Percentiles rank a stretch among this genome's conserved stretches.
phyloP scores from a whole-genome alignment of 495 filamentous ascomycete genomes.

The Bombardia bombarda region DNA sequence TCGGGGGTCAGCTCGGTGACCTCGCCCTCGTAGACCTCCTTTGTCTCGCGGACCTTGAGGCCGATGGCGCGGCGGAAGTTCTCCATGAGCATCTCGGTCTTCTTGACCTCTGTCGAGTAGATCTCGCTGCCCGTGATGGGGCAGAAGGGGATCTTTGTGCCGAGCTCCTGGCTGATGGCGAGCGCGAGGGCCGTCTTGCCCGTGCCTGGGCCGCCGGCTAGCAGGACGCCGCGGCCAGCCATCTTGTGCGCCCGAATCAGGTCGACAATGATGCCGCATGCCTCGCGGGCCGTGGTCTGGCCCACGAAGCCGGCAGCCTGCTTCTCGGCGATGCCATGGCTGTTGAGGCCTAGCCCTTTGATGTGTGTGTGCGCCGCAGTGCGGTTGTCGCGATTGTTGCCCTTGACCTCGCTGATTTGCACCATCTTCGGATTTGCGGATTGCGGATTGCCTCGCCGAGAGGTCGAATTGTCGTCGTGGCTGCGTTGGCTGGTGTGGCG shows the following conservation, averaged over 20 bases:
- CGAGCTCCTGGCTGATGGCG: constrained; percentile 89
- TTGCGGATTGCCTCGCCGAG: too few relatives aligned
- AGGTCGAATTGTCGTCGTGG: too few relatives aligned
- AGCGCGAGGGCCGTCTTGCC: constrained; percentile 95
- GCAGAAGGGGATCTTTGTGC: constrained; percentile 97
- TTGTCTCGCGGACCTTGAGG: constrained; percentile 91
- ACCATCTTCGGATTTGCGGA: too few relatives aligned
- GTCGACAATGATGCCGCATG: constrained; percentile 90
- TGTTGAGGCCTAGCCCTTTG: constrained; percentile 77
- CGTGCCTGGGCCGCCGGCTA: constrained; percentile 86
- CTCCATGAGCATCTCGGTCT: constrained; percentile 98
- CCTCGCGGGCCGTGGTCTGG: constrained; percentile 82
- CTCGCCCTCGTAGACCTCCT: constrained; percentile 96
- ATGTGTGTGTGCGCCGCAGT: constrained; percentile 97
- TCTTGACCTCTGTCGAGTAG: constrained; percentile 96
- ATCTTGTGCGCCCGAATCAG: constrained; percentile 93
- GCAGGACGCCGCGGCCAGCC: constrained; percentile 85
- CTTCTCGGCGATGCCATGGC: constrained; percentile 74
- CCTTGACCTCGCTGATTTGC: constrained; percentile 92
- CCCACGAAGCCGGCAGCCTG: constrained; percentile 79
- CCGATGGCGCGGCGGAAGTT: constrained; percentile 96
- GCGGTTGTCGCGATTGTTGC: constrained; percentile 88
- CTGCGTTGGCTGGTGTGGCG: too few relatives aligned
- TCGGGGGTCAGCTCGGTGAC: constrained; percentile 94
- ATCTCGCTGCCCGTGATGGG: constrained; percentile 95